Evolutionary conservation across 129 eudicot species (phyloP).

Genomic region (Mikania micrantha): DNA sequence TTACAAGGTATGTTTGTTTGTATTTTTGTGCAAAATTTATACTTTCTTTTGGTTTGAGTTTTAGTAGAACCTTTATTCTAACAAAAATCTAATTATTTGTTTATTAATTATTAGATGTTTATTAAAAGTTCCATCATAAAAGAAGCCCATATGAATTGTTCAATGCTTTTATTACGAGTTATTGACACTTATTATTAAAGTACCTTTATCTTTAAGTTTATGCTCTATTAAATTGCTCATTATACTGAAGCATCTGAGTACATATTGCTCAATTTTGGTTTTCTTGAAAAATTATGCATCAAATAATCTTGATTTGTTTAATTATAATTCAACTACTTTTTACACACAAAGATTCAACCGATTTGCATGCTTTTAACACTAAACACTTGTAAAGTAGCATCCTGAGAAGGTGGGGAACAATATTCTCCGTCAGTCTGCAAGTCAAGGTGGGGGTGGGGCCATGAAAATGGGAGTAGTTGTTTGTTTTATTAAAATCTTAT

Average conservation of each 20-base stretch:
- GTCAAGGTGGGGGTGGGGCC: conserved; percentile 19
- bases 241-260: conserved; percentile 12
- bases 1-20: too few species aligned
- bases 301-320: background rate
- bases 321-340: background rate
- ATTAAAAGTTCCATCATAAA: background rate
- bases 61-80: conserved; percentile 15
- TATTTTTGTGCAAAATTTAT: conserved; percentile 21
- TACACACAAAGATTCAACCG: background rate
- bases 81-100: conserved; percentile 23
- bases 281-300: background rate
- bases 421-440: conserved; percentile 11
- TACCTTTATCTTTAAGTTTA: background rate
- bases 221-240: conserved; percentile 1
- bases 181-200: background rate
- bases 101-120: background rate
- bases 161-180: background rate
- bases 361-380: conserved; percentile 14
- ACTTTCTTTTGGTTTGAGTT: conserved; percentile 12
- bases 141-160: conserved; percentile 16
- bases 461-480: conserved; percentile 14
- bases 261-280: background rate
- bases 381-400: conserved; percentile 11
- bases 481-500: background rate
- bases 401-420: conserved; percentile 16